phyloP scores from a whole-genome alignment of 371 early-diverging fungal genomes.

The Circinella umbellata region DNA sequence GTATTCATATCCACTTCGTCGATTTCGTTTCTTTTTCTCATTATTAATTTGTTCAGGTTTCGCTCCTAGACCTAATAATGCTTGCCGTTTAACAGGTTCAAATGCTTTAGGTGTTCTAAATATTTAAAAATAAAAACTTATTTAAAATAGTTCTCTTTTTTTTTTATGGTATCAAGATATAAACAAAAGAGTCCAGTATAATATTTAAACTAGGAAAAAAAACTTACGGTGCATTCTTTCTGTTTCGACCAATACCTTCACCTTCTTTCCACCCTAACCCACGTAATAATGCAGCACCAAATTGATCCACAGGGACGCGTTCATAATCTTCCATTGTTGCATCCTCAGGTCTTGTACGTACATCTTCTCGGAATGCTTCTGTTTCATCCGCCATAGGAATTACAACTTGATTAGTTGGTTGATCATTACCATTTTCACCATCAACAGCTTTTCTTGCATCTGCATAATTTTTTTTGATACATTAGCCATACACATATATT shows the following conservation, averaged over 20 bases:
- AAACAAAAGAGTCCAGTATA: too few species aligned
- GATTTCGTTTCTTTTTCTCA: constrained; percentile 25
- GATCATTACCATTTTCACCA: constrained; percentile 36
- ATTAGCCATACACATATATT: neutral
- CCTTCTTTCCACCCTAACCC: constrained; percentile 95
- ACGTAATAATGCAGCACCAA: constrained; percentile 87
- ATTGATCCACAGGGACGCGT: constrained; percentile 85
- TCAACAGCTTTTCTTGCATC: constrained; percentile 54
- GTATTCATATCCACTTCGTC: constrained; percentile 40
- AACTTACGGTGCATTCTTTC: constrained; percentile 41
- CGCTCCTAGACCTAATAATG: constrained; percentile 79
- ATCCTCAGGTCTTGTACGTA: constrained; percentile 59
- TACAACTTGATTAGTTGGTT: constrained; percentile 41
- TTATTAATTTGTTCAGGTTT: constrained; percentile 53
- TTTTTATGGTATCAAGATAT: neutral
- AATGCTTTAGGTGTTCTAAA: constrained; percentile 32
- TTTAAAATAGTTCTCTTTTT: neutral
- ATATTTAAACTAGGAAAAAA: too few species aligned
- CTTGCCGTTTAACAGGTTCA: constrained; percentile 60
- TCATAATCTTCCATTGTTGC: constrained; percentile 83
- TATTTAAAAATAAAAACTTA: constrained; percentile 11
- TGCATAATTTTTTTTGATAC: constrained; percentile 2
- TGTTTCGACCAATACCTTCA: constrained; percentile 63
- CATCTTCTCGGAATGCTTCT: constrained; percentile 55
- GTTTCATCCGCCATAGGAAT: constrained; percentile 55